Evolutionary conservation across 352 stramenopile species (phyloP).

Genomic region (Phytopythium litorale): DNA sequence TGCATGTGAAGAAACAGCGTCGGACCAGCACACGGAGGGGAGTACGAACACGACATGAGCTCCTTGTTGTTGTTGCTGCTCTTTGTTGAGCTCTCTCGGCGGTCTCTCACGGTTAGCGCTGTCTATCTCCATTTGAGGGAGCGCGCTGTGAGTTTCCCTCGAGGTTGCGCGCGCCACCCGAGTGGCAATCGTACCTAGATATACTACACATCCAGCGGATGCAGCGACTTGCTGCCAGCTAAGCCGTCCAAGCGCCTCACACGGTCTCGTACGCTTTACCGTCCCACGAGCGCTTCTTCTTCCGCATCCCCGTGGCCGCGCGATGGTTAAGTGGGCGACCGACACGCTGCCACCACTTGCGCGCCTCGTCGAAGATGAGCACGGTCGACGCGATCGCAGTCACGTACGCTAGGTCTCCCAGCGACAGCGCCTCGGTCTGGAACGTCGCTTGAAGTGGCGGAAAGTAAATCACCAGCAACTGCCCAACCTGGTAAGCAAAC

Average conservation of each 20-base stretch:
- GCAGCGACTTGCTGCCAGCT: neutral
- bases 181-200: neutral
- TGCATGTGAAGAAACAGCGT: too few relatives aligned
- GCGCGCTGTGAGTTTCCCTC: neutral
- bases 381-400: conserved; percentile 91
- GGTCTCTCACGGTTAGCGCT: neutral
- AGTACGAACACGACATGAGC: neutral
- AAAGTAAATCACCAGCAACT: conserved; percentile 97
- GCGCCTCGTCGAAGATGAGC: conserved; percentile 91
- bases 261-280: conserved; percentile 67
- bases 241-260: conserved; percentile 14
- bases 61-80: neutral
- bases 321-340: conserved; percentile 22
- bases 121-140: neutral
- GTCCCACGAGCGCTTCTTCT: conserved; percentile 69
- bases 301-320: conserved; percentile 36
- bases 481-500: conserved; percentile 55
- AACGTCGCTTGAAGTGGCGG: conserved; percentile 95
- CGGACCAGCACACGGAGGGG: too few relatives aligned
- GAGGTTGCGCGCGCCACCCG: neutral
- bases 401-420: conserved; percentile 92
- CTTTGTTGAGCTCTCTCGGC: neutral
- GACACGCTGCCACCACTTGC: conserved; percentile 84
- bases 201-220: conserved; percentile 4
- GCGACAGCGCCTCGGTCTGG: conserved; percentile 94